Conservation (phyloP, 345 rosid species). For the Litchi chinensis region DNA sequence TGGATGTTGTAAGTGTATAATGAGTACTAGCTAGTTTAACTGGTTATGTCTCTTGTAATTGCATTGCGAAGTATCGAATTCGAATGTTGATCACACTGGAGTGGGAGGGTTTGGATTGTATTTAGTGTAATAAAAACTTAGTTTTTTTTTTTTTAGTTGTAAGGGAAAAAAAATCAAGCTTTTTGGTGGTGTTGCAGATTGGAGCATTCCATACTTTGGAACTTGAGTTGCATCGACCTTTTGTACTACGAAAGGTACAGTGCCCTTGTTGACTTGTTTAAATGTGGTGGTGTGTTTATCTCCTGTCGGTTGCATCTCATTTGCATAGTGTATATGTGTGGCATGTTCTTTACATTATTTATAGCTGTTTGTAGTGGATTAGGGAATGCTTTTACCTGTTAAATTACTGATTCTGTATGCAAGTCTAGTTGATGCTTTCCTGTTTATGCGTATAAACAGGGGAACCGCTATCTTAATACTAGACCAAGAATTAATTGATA, state of each 20-base stretch:
- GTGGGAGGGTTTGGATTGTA: not conserved
- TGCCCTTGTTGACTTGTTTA: not conserved
- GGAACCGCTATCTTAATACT: not conserved
- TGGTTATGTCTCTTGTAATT: not conserved
- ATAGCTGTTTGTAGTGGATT: not conserved
- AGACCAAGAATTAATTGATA: not conserved
- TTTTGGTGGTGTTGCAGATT: constrained; percentile 50
- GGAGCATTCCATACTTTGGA: constrained; percentile 95
- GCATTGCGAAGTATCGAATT: not conserved
- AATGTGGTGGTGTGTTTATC: not conserved
- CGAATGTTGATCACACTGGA: not conserved
- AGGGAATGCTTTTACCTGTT: not conserved
- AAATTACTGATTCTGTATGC: not conserved
- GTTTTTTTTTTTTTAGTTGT: not conserved
- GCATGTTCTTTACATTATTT: not conserved
- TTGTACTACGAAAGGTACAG: constrained; percentile 84
- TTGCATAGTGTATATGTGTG: not conserved
- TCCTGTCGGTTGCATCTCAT: not conserved
- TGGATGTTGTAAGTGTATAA: not conserved
- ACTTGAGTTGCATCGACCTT: constrained; percentile 78
- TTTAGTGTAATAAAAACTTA: not conserved
- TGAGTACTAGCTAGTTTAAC: not conserved
- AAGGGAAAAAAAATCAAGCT: not conserved
- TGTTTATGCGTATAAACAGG: not conserved
- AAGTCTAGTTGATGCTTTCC: not conserved